phyloP scores from a whole-genome alignment of 2,329 filamentous ascomycete species.

The Rhytidhysteron rufulum region DNA sequence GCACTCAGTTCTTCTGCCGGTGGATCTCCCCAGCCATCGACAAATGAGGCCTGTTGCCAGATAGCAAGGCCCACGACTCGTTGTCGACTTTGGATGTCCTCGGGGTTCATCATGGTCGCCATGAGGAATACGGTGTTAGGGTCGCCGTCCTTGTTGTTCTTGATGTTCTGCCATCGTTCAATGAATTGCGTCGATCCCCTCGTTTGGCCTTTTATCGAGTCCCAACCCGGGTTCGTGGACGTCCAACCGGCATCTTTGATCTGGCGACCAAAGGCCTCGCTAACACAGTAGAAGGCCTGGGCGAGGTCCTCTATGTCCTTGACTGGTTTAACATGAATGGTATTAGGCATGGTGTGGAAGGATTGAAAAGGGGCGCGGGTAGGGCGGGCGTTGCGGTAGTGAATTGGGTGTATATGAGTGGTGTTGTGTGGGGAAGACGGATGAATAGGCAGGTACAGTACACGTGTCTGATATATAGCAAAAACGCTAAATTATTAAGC shows the following conservation, averaged over 20 bases:
- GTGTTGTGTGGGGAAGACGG: too few species aligned
- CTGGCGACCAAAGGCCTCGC: conserved; percentile 50
- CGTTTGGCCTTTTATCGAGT: conserved; percentile 44
- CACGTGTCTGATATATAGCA: too few species aligned
- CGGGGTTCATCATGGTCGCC: conserved; percentile 44
- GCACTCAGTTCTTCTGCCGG: conserved; percentile 19
- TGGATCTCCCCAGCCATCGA: conserved; percentile 47
- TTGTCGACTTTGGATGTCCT: conserved; percentile 18
- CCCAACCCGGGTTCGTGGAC: conserved; percentile 53
- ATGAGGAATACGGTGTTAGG: conserved; percentile 53
- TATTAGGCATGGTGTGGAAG: too few species aligned
- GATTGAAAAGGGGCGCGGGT: too few species aligned
- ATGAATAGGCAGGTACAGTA: too few species aligned
- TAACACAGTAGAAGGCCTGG: conserved; percentile 26
- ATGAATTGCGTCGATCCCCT: conserved; percentile 37
- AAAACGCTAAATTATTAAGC: too few species aligned
- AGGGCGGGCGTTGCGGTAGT: too few species aligned
- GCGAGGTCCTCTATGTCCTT: background rate
- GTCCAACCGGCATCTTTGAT: conserved; percentile 50
- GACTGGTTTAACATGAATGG: background rate
- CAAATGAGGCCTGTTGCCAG: conserved; percentile 52
- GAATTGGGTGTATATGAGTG: too few species aligned
- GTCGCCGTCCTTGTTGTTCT: conserved; percentile 42
- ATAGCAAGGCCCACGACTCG: conserved; percentile 52
- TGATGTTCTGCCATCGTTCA: conserved; percentile 40